Conservation (phyloP, 305 asterid genomes). For the Petunia hybrid region DNA sequence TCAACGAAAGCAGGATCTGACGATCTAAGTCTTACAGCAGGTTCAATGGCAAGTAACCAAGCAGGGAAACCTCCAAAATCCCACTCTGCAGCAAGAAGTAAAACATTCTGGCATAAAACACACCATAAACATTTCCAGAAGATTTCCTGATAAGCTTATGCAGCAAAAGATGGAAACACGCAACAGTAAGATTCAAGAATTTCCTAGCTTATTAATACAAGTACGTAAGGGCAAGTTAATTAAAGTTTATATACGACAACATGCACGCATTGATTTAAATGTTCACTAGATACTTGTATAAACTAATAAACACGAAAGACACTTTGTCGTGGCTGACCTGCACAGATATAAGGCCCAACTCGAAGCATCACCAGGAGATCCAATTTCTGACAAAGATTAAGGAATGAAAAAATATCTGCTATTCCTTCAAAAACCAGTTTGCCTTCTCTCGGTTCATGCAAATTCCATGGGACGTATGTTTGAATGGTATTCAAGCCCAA, state of each 20-base stretch:
- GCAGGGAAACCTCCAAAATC: slow-evolving; percentile 98
- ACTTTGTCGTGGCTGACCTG: slow-evolving; percentile 58
- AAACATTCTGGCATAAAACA: background rate
- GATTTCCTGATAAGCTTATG: slow-evolving; percentile 10
- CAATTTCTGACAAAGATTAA: slow-evolving; percentile 73
- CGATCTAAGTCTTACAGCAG: slow-evolving; percentile 77
- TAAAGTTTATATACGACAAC: background rate
- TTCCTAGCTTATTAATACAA: background rate
- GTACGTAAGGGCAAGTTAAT: background rate
- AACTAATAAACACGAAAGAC: background rate
- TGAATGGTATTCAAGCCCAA: slow-evolving; percentile 92
- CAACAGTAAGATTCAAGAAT: background rate
- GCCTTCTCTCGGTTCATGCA: slow-evolving; percentile 85
- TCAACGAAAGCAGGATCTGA: slow-evolving; percentile 78
- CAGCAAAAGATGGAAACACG: background rate
- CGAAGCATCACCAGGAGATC: slow-evolving; percentile 92
- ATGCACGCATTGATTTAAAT: background rate
- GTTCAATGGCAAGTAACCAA: slow-evolving; percentile 89
- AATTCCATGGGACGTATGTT: slow-evolving; percentile 91
- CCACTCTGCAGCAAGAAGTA: slow-evolving; percentile 72
- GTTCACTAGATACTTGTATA: background rate
- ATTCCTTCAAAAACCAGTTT: slow-evolving; percentile 72
- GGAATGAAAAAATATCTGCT: slow-evolving; percentile 73
- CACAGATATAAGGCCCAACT: slow-evolving; percentile 93
- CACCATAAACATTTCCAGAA: background rate